These are phyloP conservation scores for Naganishia friedmannii DNA, from an alignment of 768 basidiomycete genomes.

Conservation along the genomic window DNA sequence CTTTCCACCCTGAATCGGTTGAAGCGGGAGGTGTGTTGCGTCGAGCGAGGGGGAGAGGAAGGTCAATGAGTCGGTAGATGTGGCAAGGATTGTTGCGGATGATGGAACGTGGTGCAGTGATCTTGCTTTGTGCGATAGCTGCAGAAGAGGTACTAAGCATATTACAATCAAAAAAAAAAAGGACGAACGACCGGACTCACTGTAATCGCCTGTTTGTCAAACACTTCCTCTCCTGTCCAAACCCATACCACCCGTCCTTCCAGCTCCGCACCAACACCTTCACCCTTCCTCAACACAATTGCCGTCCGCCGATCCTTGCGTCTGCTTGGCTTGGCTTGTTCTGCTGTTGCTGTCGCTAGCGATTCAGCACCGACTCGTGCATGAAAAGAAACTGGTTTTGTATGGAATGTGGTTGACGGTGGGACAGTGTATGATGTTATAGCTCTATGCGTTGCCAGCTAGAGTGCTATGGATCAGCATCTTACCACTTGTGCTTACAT, in stretches of 20 bases:
- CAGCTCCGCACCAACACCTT: slow-evolving; percentile 28
- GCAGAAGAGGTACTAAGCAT: background rate
- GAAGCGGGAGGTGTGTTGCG: slow-evolving; percentile 17
- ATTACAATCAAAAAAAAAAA: background rate
- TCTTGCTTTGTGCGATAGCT: slow-evolving; percentile 19
- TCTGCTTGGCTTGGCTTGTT: slow-evolving; percentile 30
- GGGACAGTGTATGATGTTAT: slow-evolving; percentile 49
- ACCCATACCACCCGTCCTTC: slow-evolving; percentile 41
- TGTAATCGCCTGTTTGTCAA: slow-evolving; percentile 35
- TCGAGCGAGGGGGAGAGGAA: slow-evolving; percentile 23
- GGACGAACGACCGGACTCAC: slow-evolving; percentile 33
- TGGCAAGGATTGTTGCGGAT: slow-evolving; percentile 25
- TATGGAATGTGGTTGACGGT: slow-evolving; percentile 43
- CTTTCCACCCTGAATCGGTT: slow-evolving; percentile 8
- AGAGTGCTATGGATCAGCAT: too few relatives aligned
- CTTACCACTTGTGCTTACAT: too few relatives aligned
- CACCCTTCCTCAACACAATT: slow-evolving; percentile 37
- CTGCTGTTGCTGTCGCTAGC: slow-evolving; percentile 9
- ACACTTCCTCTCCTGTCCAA: slow-evolving; percentile 47
- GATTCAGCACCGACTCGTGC: slow-evolving; percentile 8
- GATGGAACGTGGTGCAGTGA: slow-evolving; percentile 19
- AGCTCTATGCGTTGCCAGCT: slow-evolving; percentile 35
- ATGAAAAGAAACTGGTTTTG: slow-evolving; percentile 41
- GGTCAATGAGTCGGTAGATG: slow-evolving; percentile 17
- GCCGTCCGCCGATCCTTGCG: slow-evolving; percentile 35